These are phyloP conservation scores for Diaporthe sp. DNA, from an alignment of 2,329 filamentous ascomycete genomes.

Conservation along the genomic window DNA sequence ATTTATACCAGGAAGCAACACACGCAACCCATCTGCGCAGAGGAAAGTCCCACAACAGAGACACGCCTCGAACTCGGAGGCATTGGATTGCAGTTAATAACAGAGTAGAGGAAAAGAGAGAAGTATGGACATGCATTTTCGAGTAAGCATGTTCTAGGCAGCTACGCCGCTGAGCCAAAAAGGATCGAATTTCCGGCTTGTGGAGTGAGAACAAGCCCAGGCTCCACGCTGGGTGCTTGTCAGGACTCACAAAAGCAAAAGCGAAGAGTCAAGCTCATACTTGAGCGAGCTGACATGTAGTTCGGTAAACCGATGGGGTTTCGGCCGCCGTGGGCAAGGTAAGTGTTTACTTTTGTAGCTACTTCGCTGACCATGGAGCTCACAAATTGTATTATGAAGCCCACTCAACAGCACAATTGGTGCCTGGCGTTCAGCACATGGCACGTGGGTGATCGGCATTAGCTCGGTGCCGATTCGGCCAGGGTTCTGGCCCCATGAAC, in stretches of 20 bases:
- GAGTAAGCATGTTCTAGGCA: not conserved
- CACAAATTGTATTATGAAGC: not conserved
- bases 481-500: not conserved
- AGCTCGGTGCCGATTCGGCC: not conserved
- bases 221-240: not conserved
- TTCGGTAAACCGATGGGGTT: no score
- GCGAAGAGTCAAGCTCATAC: conserved; percentile 20
- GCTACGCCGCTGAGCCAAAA: conserved; percentile 10
- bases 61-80: conserved; percentile 1
- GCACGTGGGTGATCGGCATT: not conserved
- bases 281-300: conserved; percentile 3
- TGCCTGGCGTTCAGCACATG: not conserved
- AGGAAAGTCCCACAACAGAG: no score
- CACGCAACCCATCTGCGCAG: no score
- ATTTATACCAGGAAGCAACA: not conserved
- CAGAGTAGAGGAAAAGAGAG: not conserved
- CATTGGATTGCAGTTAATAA: not conserved
- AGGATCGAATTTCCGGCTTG: not conserved
- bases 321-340: conserved; percentile 18
- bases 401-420: not conserved
- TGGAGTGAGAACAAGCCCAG: not conserved
- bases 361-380: not conserved
- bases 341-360: not conserved
- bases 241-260: not conserved
- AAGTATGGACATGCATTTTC: not conserved